phyloP scores from a whole-genome alignment of 129 eudicot species.

The Heracleum sosnowskyi region DNA sequence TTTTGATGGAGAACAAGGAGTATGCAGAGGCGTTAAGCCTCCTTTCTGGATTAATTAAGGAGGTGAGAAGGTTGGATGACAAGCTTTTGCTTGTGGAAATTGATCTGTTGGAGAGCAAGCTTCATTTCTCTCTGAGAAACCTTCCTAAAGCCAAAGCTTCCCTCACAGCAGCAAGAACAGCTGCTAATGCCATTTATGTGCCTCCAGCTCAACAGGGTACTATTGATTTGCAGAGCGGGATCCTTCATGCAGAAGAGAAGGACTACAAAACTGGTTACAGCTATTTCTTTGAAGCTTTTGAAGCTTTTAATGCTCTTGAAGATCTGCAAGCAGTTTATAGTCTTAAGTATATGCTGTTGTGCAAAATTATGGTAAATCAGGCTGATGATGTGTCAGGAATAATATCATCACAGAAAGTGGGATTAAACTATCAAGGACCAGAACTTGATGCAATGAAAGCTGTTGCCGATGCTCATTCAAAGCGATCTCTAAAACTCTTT shows the following conservation, averaged over 20 bases:
- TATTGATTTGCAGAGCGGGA: slow-evolving; percentile 55
- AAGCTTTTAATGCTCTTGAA: slow-evolving; percentile 73
- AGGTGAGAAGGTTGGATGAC: slow-evolving; percentile 28
- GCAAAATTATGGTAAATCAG: slow-evolving; percentile 62
- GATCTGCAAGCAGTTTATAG: slow-evolving; percentile 67
- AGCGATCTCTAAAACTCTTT: slow-evolving; percentile 57
- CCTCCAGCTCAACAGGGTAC: slow-evolving; percentile 68
- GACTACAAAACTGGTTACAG: slow-evolving; percentile 75
- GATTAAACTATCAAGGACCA: slow-evolving; percentile 59
- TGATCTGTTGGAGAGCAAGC: slow-evolving; percentile 24
- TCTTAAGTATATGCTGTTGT: slow-evolving; percentile 70
- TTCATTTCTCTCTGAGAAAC: slow-evolving; percentile 25
- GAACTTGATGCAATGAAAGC: slow-evolving; percentile 89
- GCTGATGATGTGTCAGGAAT: slow-evolving; percentile 75
- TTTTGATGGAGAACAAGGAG: slow-evolving; percentile 28
- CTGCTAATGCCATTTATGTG: slow-evolving; percentile 72
- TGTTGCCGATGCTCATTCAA: slow-evolving; percentile 74
- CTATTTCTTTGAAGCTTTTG: slow-evolving; percentile 76
- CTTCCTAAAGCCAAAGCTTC: slow-evolving; percentile 32
- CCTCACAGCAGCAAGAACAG: slow-evolving; percentile 72
- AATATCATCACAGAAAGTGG: slow-evolving; percentile 61
- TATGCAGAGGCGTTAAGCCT: slow-evolving; percentile 22
- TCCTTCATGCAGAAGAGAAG: slow-evolving; percentile 63
- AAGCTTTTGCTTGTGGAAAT: slow-evolving; percentile 27
- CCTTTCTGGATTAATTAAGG: slow-evolving; percentile 24